phyloP scores from a whole-genome alignment of 2,329 filamentous ascomycete species.

The Aspergillus hiratsukae region DNA sequence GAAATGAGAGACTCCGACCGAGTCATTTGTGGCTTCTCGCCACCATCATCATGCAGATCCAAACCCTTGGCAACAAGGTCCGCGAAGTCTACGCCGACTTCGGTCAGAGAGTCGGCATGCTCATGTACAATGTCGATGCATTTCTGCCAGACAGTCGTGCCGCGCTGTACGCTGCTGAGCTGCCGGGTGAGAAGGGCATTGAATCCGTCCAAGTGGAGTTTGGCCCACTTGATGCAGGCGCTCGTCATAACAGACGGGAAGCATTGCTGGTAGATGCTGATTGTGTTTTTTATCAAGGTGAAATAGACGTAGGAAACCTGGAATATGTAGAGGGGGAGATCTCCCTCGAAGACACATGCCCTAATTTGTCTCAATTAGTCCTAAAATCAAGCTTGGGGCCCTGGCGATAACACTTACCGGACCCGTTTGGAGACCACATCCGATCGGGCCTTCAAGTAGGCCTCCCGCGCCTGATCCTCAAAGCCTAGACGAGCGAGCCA shows the following conservation, averaged over 20 bases:
- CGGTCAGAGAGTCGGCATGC: conserved; percentile 73
- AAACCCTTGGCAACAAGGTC: conserved; percentile 66
- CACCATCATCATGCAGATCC: conserved; percentile 22
- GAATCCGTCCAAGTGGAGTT: conserved; percentile 87
- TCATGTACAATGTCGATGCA: conserved; percentile 78
- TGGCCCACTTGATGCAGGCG: conserved; percentile 97
- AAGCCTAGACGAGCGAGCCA: conserved; percentile 86
- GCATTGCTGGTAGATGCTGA: conserved; percentile 79
- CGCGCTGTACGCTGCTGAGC: conserved; percentile 76
- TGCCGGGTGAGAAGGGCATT: conserved; percentile 78
- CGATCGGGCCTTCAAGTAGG: conserved; percentile 75
- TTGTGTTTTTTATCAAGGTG: conserved; percentile 87
- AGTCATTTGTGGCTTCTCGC: conserved; percentile 19
- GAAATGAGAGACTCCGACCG: conserved; percentile 20
- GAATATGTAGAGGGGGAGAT: conserved; percentile 89
- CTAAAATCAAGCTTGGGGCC: background rate
- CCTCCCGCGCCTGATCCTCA: conserved; percentile 82
- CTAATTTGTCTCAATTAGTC: conserved; percentile 41
- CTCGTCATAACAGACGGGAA: conserved; percentile 86
- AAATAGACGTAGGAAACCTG: conserved; percentile 96
- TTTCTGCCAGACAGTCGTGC: conserved; percentile 71
- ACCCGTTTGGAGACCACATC: conserved; percentile 75
- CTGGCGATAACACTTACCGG: conserved; percentile 53
- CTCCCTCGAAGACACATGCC: conserved; percentile 92
- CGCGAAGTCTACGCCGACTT: conserved; percentile 86